Base-by-base conservation (phyloP, 805 yeast species). In the Candida anglica region DNA sequence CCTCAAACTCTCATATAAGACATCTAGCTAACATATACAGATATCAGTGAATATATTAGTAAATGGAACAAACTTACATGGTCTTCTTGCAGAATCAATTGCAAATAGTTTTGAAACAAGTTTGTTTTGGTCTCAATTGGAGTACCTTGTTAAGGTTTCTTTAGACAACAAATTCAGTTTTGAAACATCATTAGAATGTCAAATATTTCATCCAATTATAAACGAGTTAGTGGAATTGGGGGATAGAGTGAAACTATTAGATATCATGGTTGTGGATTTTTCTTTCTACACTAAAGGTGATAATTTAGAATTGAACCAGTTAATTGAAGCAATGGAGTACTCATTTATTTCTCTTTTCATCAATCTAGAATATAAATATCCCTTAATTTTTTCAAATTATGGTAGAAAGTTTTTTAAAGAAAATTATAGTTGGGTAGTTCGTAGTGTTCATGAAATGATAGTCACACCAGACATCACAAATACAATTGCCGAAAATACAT, bases 351-450 rank as follows among this genome's bases (percentile, higher is more conserved):
- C 59, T 5, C 33, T 53, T 19, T 15, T 58, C 6, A 15, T 60
- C n/a, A 43, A 54, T n/a, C 37, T 58, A 5, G 69, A 62, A 37
- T 33, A 30, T 26, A 31, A 34, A 19, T 56, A 36, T 30, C 67
- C 69, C 1, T 48, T 60, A 19, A 46, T 56, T 3, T 60, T 61
- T 27, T 59, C 66, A 15, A 44, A 45, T 11, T 45, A 50, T 32
- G 64, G 63, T 1, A 40, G 63, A 20, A 47, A 39, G 15, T 39
- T 52, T 18, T 40, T 60, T 15, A 38, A 39, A 28, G 24, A 41
- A n/a, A 56, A 54, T 33, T 52, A 47, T 37, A 34, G 34, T 24
- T 33, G 37, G 37, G 15, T 10, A 26, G 18, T 5, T 26, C 5
- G 11, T 14, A 26, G n/a, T 15, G 7, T 26, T 26, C 28, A 15